These are phyloP conservation scores for Musa beccarii DNA, from an alignment of 176 grass and related monocot genomes.

Conservation along the genomic window DNA sequence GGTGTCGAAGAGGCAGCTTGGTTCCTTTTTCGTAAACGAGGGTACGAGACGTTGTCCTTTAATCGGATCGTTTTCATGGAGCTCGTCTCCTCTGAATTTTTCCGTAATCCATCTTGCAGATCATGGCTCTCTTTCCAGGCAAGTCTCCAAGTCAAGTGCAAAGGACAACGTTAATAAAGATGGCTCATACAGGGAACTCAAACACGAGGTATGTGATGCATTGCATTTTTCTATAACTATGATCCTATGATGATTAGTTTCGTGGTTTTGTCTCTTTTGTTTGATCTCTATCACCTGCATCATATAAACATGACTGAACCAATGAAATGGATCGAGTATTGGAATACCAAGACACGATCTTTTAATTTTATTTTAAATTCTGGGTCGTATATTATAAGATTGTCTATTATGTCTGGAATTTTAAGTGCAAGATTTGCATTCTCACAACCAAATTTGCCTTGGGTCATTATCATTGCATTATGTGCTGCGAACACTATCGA, in stretches of 20 bases:
- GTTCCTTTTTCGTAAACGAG: background rate
- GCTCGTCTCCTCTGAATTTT: background rate
- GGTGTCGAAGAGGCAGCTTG: background rate
- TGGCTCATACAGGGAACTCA: slow-evolving; percentile 2
- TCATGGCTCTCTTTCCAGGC: background rate
- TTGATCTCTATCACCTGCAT: background rate
- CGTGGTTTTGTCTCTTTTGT: background rate
- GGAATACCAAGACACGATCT: too few relatives aligned
- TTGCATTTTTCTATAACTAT: background rate
- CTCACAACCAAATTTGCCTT: too few relatives aligned
- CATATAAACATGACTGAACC: too few relatives aligned
- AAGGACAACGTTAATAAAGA: slow-evolving; percentile 1
- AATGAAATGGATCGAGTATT: too few relatives aligned
- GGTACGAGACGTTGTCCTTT: background rate
- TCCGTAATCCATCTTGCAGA: slow-evolving; percentile 4
- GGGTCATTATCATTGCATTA: too few relatives aligned
- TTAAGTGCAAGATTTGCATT: too few relatives aligned
- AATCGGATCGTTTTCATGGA: background rate
- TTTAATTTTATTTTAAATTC: too few relatives aligned
- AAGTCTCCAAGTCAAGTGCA: background rate
- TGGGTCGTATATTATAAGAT: too few relatives aligned
- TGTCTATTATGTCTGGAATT: too few relatives aligned
- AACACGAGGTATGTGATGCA: slow-evolving; percentile 10
- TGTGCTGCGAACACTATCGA: too few relatives aligned
- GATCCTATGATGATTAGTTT: background rate